Evolutionary conservation across 495 filamentous ascomycete species (phyloP), one percentile per base, ranked within the genome.

Genomic region (Haplographium delicatum): DNA sequence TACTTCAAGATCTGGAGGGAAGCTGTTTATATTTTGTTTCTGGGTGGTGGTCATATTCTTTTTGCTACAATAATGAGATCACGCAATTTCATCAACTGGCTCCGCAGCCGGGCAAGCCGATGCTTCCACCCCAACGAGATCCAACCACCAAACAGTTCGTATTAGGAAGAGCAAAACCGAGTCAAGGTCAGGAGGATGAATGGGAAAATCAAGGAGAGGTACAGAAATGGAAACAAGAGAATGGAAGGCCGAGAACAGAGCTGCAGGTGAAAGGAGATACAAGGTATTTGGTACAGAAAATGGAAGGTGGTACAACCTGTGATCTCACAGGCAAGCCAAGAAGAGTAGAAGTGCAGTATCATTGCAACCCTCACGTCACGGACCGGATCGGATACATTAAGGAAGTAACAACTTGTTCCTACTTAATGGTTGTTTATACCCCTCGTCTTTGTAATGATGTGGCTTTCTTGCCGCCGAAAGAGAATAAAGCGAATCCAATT

Each of bases 21-120:
- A 74, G 79, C 33, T 98, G 93, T 70, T 77, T 98, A 54, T 96
- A 95, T 68, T 96, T 85, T 66, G 75, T 89, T 38, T 85, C 80
- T 1, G 93, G 91, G 3, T 98, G 93, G 93, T 98, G 93, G 93
- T 89, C 84, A 47, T 98, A 98, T 65, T 84, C 81, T 26, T 97
- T 95, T 69, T 98, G 93, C 71, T 95, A 96, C 70, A 85, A 86
- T 60, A 74, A 80, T 35, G 80, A 87, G 47, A 83, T 98, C 26
- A 86, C 85, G 54, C 93, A 98, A 64, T 98, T 95, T 67, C 93
- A 97, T 68, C 87, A 86, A 44, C 70, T 89, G 44, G 80, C 90
- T 67, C 79, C 43, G 70, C 79, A 51, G 68, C 75, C 60, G 24
- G 83, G 83, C 4, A 76, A 81, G 1, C 81, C 88, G 3, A 73